A percentile compares a stretch with the other conserved stretches of the same genome.
Conservation (phyloP, 352 stramenopile species). For the Globisporangium middletonii region DNA sequence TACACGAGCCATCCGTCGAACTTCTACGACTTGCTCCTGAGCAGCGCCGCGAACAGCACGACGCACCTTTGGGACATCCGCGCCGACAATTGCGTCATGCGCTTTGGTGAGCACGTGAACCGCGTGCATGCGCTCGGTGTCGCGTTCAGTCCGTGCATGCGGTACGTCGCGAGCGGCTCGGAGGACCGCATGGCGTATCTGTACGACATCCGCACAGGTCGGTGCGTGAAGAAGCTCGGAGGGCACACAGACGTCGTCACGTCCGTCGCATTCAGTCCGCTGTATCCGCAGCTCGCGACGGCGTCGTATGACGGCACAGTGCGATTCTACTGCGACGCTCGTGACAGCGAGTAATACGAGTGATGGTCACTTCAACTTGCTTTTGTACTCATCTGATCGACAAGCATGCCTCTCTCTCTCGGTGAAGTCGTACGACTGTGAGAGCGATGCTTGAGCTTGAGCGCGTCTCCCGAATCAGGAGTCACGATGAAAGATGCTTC, state of each 20-base stretch:
- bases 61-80: conserved; percentile 85
- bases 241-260: conserved; percentile 78
- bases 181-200: conserved; percentile 80
- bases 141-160: conserved; percentile 87
- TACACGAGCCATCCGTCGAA: conserved; percentile 64
- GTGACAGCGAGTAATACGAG: background rate
- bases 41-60: conserved; percentile 58
- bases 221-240: conserved; percentile 46
- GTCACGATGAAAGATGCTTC: too few relatives aligned
- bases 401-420: too few relatives aligned
- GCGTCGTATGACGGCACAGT: conserved; percentile 72
- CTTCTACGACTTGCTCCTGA: conserved; percentile 84
- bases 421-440: too few relatives aligned
- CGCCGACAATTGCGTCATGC: conserved; percentile 81
- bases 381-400: too few relatives aligned
- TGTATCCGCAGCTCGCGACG: conserved; percentile 78
- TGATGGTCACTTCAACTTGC: background rate
- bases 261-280: conserved; percentile 68
- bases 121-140: conserved; percentile 65
- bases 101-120: conserved; percentile 81
- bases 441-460: too few relatives aligned
- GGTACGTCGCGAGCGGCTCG: conserved; percentile 83
- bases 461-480: too few relatives aligned
- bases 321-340: conserved; percentile 40
- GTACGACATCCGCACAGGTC: conserved; percentile 81